These are phyloP conservation scores for Podila epigama DNA, from an alignment of 192 early-diverging fungal genomes.

Conservation along the genomic window DNA sequence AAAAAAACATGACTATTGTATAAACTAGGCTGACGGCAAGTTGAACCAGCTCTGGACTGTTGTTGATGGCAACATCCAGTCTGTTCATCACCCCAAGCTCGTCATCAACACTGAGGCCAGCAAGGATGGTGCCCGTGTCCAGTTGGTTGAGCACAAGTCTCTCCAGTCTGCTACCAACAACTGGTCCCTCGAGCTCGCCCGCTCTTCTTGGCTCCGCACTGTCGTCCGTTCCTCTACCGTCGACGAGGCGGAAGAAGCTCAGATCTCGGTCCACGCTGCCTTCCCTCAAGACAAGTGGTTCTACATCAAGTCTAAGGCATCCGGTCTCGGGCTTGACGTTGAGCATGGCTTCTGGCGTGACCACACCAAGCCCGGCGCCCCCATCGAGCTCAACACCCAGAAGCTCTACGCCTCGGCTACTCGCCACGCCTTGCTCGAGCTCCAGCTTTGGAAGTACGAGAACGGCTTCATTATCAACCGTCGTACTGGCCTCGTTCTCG, in stretches of 20 bases:
- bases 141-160: slow-evolving; percentile 41
- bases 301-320: slow-evolving; percentile 49
- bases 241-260: slow-evolving; percentile 24
- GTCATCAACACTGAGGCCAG: slow-evolving; percentile 22
- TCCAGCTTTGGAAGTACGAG: slow-evolving; percentile 45
- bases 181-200: slow-evolving; percentile 39
- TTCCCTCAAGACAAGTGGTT: slow-evolving; percentile 28
- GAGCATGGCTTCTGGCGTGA: slow-evolving; percentile 45
- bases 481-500: slow-evolving; percentile 40
- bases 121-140: slow-evolving; percentile 41
- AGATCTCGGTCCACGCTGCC: slow-evolving; percentile 12
- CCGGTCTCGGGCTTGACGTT: slow-evolving; percentile 31
- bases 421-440: slow-evolving; percentile 35
- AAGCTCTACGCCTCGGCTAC: slow-evolving; percentile 28
- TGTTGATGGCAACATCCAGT: slow-evolving; percentile 38
- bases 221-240: neutral
- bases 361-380: slow-evolving; percentile 41
- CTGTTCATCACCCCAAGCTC: slow-evolving; percentile 29
- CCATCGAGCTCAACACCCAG: slow-evolving; percentile 37
- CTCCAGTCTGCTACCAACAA: slow-evolving; percentile 4
- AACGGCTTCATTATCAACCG: slow-evolving; percentile 46
- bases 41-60: slow-evolving; percentile 42
- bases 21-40: slow-evolving; percentile 23
- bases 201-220: slow-evolving; percentile 10
- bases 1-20: no score